phyloP scores from a whole-genome alignment of 2,329 filamentous ascomycete species.

The Periconia sp. region DNA sequence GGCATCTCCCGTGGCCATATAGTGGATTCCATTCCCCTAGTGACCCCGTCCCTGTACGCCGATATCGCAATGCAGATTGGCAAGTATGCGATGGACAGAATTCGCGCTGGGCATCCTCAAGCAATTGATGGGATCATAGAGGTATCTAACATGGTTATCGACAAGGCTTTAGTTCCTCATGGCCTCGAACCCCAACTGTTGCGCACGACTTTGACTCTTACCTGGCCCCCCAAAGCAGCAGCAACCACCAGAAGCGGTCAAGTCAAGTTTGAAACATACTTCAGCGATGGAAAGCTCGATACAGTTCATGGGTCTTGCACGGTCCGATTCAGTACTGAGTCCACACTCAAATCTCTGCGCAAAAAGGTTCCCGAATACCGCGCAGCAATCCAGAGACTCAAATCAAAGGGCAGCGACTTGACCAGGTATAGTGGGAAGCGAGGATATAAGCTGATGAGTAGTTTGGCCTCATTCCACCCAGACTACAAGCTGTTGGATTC shows the following conservation, averaged over 20 bases:
- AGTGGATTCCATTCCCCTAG: slow-evolving; percentile 17
- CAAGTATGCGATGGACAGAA: slow-evolving; percentile 8
- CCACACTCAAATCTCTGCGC: slow-evolving; percentile 1
- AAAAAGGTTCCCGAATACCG: background rate
- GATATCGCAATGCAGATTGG: slow-evolving; percentile 39
- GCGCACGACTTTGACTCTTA: slow-evolving; percentile 9
- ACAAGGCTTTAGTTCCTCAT: slow-evolving; percentile 12
- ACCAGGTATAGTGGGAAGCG: slow-evolving; percentile 7
- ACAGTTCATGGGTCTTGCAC: slow-evolving; percentile 6
- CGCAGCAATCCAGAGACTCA: too few relatives aligned
- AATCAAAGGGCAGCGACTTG: background rate
- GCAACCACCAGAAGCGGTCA: slow-evolving; percentile 7
- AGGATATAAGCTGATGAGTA: slow-evolving; percentile 7
- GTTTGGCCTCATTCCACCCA: slow-evolving; percentile 12
- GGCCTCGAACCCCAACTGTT: slow-evolving; percentile 8
- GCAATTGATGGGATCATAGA: slow-evolving; percentile 5
- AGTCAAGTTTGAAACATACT: slow-evolving; percentile 11
- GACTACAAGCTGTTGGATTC: slow-evolving; percentile 17
- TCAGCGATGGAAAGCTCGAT: slow-evolving; percentile 6
- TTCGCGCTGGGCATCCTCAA: background rate
- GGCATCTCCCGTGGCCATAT: slow-evolving; percentile 15
- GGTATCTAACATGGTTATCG: slow-evolving; percentile 14
- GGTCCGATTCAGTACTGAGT: slow-evolving; percentile 7
- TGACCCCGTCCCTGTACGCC: slow-evolving; percentile 27
- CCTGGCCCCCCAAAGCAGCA: slow-evolving; percentile 5